phyloP scores from a whole-genome alignment of 2,329 filamentous ascomycete species.

The Microsporum audouinii region DNA sequence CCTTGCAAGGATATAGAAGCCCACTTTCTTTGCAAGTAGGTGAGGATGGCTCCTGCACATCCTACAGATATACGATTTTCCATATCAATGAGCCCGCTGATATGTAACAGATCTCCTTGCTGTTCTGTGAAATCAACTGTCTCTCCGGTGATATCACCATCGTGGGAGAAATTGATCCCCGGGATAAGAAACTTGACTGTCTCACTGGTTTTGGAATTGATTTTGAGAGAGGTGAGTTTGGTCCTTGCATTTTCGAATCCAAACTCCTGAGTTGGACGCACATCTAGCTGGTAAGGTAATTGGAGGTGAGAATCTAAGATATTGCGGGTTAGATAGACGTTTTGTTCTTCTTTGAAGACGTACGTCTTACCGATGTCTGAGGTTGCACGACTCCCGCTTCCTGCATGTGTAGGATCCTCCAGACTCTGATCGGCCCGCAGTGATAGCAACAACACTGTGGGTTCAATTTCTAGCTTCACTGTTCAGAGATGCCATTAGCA shows the following conservation, averaged over 20 bases:
- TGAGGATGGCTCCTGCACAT: slow-evolving; percentile 78
- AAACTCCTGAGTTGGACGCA: slow-evolving; percentile 62
- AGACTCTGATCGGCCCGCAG: slow-evolving; percentile 41
- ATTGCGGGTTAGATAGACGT: neutral
- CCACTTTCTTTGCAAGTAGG: slow-evolving; percentile 59
- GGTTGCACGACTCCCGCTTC: neutral
- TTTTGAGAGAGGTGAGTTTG: slow-evolving; percentile 51
- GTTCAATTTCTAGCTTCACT: slow-evolving; percentile 53
- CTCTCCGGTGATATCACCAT: slow-evolving; percentile 29
- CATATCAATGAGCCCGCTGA: slow-evolving; percentile 61
- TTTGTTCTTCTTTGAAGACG: neutral
- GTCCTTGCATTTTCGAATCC: slow-evolving; percentile 53
- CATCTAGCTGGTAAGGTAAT: slow-evolving; percentile 53
- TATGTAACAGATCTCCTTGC: slow-evolving; percentile 54
- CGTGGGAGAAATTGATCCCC: slow-evolving; percentile 41
- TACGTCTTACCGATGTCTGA: neutral
- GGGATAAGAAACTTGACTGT: slow-evolving; percentile 51
- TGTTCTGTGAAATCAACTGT: slow-evolving; percentile 41
- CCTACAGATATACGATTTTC: slow-evolving; percentile 65
- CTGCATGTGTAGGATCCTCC: slow-evolving; percentile 17
- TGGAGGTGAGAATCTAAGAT: slow-evolving; percentile 38
- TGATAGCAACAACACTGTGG: slow-evolving; percentile 49
- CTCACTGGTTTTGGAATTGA: slow-evolving; percentile 39
- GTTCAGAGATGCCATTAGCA: neutral
- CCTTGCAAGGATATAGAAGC: slow-evolving; percentile 52